Percentiles rank a stretch among this genome's conserved stretches.
These are phyloP conservation scores for Edaphochlamys debaryana DNA, from an alignment of 139 green algal genomes.

Conservation along the genomic window DNA sequence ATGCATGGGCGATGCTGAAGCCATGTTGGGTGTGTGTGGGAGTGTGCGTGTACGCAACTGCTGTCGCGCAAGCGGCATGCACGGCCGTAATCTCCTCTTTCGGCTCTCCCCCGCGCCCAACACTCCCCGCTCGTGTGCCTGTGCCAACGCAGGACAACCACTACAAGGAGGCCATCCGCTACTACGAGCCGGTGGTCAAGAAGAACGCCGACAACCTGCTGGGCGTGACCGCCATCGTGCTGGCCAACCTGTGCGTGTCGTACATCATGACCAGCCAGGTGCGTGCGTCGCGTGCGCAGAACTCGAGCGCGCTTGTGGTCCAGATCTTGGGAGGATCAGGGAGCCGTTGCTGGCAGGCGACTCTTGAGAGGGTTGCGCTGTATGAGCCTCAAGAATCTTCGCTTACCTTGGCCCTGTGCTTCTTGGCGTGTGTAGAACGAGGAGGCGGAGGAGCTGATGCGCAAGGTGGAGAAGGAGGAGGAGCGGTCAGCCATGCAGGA, in stretches of 20 bases:
- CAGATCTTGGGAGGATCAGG: not conserved
- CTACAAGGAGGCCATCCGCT: slow-evolving; percentile 81
- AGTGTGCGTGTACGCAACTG: no score
- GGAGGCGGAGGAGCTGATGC: slow-evolving; percentile 92
- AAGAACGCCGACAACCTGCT: slow-evolving; percentile 72
- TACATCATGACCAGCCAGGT: slow-evolving; percentile 92
- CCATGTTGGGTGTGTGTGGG: no score
- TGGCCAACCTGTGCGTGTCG: slow-evolving; percentile 93
- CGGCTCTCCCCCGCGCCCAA: not conserved
- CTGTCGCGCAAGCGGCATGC: no score
- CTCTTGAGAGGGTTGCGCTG: no score
- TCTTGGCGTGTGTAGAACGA: no score
- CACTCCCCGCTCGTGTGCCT: not conserved
- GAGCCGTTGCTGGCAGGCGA: no score
- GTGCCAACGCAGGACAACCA: slow-evolving; percentile 70
- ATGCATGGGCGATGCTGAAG: no score
- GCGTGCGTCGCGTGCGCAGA: not conserved
- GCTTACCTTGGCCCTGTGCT: no score
- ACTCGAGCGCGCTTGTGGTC: not conserved
- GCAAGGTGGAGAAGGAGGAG: slow-evolving; percentile 86
- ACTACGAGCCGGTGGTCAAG: slow-evolving; percentile 83
- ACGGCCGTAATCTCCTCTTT: no score
- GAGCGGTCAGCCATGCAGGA: slow-evolving; percentile 53
- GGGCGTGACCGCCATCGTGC: slow-evolving; percentile 82
- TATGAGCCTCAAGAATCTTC: no score